Percentiles rank a stretch among this genome's conserved stretches.
Evolutionary conservation across 139 green algal species (phyloP).

Genomic region (Picocystis salinarum): DNA sequence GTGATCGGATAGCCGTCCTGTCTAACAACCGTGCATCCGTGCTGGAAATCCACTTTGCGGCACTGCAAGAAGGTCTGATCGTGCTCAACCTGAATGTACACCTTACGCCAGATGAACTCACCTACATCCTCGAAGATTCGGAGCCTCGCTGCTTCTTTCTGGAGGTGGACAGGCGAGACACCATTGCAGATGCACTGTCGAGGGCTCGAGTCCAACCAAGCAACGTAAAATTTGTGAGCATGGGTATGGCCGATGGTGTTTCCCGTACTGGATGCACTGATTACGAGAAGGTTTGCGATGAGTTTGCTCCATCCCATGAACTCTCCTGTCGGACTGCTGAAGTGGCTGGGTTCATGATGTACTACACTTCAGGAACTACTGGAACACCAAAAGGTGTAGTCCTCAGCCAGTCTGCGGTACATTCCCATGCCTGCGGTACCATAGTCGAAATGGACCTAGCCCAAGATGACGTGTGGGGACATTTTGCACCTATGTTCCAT

Average conservation of each 20-base stretch:
- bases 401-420: conserved; percentile 6
- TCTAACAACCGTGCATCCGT: conserved; percentile 2
- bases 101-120: conserved; percentile 3
- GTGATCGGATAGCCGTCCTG: conserved; percentile 8
- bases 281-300: conserved; percentile 1
- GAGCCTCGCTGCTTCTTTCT: conserved; percentile 1
- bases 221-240: background rate
- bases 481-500: conserved; percentile 78
- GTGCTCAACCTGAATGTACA: conserved; percentile 11
- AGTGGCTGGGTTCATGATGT: conserved; percentile 33
- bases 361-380: conserved; percentile 68
- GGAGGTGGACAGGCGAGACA: background rate
- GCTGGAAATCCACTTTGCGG: conserved; percentile 14
- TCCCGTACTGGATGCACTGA: background rate
- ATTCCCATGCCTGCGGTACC: conserved; percentile 1
- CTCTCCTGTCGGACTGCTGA: background rate
- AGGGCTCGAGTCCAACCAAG: background rate
- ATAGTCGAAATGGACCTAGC: conserved; percentile 1
- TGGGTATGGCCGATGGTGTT: background rate
- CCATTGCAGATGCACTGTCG: background rate
- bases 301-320: background rate
- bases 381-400: conserved; percentile 61
- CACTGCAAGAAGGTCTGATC: background rate
- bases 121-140: conserved; percentile 8
- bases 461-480: conserved; percentile 4